Conservation (phyloP, 176 grass and related monocot species). For the Stipa capillata region DNA sequence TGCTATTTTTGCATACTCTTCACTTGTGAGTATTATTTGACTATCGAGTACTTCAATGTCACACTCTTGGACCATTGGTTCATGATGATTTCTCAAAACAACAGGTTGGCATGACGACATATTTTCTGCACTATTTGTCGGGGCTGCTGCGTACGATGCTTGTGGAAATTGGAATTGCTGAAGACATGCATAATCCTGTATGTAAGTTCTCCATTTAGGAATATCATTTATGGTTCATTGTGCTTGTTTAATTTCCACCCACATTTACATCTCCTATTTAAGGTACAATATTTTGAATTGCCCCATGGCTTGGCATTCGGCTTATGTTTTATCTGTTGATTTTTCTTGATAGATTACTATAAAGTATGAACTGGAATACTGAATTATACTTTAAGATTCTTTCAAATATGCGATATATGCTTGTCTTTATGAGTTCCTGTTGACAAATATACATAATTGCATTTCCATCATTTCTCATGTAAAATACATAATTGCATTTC, state of each 20-base stretch:
- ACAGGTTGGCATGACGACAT: conserved; percentile 67
- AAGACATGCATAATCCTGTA: conserved; percentile 99
- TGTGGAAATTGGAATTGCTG: conserved; percentile 82
- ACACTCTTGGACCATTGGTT: not conserved
- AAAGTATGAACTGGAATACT: not conserved
- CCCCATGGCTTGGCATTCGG: not conserved
- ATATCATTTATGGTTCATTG: conserved; percentile 13
- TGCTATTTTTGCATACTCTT: conserved; percentile 79
- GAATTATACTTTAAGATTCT: not conserved
- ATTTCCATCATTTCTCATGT: not conserved
- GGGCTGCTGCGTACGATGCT: conserved; percentile 54
- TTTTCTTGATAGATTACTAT: not conserved
- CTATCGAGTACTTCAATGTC: not conserved
- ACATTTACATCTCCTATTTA: not conserved
- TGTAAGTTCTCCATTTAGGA: conserved; percentile 62
- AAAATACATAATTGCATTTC: not conserved
- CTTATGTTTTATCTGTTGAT: not conserved
- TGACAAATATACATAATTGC: not conserved
- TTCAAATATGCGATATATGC: not conserved
- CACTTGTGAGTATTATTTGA: conserved; percentile 64
- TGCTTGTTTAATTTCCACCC: not conserved
- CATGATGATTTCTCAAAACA: conserved; percentile 24
- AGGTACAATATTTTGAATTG: not conserved
- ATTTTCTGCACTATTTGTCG: conserved; percentile 68
- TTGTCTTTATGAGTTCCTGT: not conserved